Evolutionary conservation across 1,284 basidiomycete species (phyloP), one percentile per base, ranked within the genome.

Genomic region (Melampsora americana): DNA sequence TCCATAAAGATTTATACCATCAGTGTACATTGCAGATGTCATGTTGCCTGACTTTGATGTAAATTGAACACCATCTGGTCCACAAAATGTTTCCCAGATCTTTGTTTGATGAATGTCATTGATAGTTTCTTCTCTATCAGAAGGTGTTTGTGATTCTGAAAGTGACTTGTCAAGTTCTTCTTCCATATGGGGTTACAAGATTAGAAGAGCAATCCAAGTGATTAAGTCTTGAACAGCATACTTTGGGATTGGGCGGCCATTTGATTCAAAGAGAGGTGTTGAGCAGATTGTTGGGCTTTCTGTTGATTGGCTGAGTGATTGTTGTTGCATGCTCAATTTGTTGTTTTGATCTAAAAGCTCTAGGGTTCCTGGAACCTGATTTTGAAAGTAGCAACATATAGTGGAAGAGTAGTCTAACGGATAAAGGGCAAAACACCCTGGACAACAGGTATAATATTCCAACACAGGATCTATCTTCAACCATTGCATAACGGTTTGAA

Each of bases 191-290:
- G 14, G 35, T 30, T 60, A n/a, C 9, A 26, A 62, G 20, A 71
- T 48, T 5, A 71, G 42, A 39, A 42, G 44, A 60, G 69, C 69
- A 23, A 71, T 35, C 69, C 69, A 71, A 32, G 20, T 46, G 60
- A 42, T 6, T 5, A 71, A 46, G 28, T 62, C 35, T 42, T 64
- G 60, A 32, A 30, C 11, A 32, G 69, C 69, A 32, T 44, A 71
- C 18, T 14, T 42, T 18, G 26, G 39, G 42, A 71, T 46, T 11
- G 60, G 69, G 23, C 7, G 9, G 35, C 32, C 42, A 44, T 44
- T 16, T 44, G 42, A 44, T 44, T 44, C 12, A 14, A 44, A 44
- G 42, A 44, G 42, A 44, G 42, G 42, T 2, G 42, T 44, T 16
- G 14, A 44, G 42, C 11, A 44, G 42, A 44, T 44, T 44, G 14